Evolutionary conservation across 352 stramenopile species (phyloP), one percentile per base, ranked within the genome.

Genomic region (Globisporangium perplexum): DNA sequence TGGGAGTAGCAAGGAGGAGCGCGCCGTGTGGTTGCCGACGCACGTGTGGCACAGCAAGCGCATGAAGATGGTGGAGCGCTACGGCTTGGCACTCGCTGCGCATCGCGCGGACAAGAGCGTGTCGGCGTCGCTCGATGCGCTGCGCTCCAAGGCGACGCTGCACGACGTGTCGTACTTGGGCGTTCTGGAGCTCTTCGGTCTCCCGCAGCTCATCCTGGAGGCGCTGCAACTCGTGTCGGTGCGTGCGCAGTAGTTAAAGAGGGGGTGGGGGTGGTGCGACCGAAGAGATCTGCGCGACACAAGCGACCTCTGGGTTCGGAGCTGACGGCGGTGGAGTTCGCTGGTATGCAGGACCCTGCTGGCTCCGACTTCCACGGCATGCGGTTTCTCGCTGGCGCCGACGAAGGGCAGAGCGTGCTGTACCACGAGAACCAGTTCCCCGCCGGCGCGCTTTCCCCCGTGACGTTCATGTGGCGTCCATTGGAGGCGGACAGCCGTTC

Each of bases 31-130:
- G 79, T 60, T 93, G 43, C 17, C 77, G 6, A 86, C 79, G 10
- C 82, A 93, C 59, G 20, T 76, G 55, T 93, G 79, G 77, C 82
- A 93, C 59, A 67, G 74, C 61, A 93, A 90, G 45, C 75, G 82
- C 20, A 90, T 93, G 79, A 50, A 53, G 4, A 90, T 92, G 82
- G 36, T 35, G 22, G 60, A 72, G 18, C 57, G 58, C n/a, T 72
- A 76, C 58, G 82, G 82, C 35, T 56, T 83, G 45, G 54, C 70
- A 50, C 48, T 90, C 44, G 60, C 81, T 3, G 44, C 67, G 10
- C 71, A 63, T 8, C 69, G 78, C 18, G 53, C 74, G 0, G 81
- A 90, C 42, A 88, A 88, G 41, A 81, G 77, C 52, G 63, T 85
- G 11, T 85, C 82, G 20, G 79, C 82, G 23, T 68, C 79, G 3